Evolutionary conservation across 768 basidiomycete genomes (phyloP).

Genomic region (Auriculariales sp.): DNA sequence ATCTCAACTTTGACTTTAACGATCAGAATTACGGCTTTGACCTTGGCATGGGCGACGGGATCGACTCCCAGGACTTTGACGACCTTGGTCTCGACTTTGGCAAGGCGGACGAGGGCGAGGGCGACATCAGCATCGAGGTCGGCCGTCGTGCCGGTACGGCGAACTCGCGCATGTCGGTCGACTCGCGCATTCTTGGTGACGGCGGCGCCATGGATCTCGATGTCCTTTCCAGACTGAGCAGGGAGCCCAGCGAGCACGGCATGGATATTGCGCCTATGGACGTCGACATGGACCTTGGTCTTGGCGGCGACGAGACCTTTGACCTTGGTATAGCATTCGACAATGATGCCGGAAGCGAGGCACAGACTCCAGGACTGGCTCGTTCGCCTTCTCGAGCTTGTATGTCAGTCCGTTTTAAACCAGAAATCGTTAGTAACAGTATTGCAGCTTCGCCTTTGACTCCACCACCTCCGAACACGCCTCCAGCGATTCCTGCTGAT

Average conservation of each 20-base stretch:
- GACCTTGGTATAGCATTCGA: constrained; percentile 62
- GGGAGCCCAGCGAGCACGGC: constrained; percentile 51
- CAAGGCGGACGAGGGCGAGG: constrained; percentile 19
- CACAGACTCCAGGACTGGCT: constrained; percentile 46
- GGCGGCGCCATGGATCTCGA: constrained; percentile 41
- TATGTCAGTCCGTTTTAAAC: constrained; percentile 24
- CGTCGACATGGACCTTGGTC: constrained; percentile 28
- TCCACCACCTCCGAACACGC: constrained; percentile 65
- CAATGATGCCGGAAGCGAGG: constrained; percentile 32
- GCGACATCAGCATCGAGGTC: constrained; percentile 56
- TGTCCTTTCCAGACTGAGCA: constrained; percentile 45
- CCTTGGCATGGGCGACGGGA: constrained; percentile 64
- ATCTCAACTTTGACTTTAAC: constrained; percentile 48
- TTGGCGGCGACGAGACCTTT: constrained; percentile 41
- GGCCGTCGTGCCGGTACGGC: constrained; percentile 58
- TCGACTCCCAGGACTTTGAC: constrained; percentile 71
- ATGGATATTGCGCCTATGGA: constrained; percentile 49
- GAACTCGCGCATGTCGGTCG: constrained; percentile 39
- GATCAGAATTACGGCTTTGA: constrained; percentile 53
- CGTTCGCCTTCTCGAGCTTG: constrained; percentile 49
- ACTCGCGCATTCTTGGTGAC: constrained; percentile 41
- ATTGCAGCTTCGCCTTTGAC: constrained; percentile 57
- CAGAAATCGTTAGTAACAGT: constrained; percentile 4
- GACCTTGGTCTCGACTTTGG: constrained; percentile 72
- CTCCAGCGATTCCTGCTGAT: constrained; percentile 38